A percentile compares a stretch with the other conserved stretches of the same genome.
Conservation (phyloP, 2,329 filamentous ascomycete genomes). For the Fusarium transvaalense region DNA sequence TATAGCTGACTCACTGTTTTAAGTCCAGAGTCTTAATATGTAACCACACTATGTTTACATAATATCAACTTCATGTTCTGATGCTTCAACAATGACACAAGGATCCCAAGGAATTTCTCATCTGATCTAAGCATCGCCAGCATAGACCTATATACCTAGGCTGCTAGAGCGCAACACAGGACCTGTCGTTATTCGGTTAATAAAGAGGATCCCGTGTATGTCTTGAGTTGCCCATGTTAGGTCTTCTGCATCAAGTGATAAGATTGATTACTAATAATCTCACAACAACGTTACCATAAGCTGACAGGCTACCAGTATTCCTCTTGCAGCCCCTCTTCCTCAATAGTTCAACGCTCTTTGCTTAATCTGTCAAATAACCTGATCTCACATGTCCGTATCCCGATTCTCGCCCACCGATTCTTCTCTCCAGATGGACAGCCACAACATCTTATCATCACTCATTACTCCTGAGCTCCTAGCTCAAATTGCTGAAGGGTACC, state of each 20-base stretch:
- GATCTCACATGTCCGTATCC: no score
- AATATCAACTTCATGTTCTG: no score
- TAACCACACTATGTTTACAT: no score
- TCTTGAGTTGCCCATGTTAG: neutral
- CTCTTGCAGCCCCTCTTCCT: neutral
- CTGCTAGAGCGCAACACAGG: no score
- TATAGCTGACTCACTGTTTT: no score
- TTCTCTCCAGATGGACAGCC: neutral
- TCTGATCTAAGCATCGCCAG: neutral
- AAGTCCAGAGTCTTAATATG: no score
- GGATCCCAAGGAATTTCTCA: neutral
- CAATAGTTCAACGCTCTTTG: neutral
- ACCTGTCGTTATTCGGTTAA: no score
- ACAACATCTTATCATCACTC: rapidly evolving
- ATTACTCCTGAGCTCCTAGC: neutral
- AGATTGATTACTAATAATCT: neutral
- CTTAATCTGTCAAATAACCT: neutral
- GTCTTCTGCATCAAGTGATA: neutral
- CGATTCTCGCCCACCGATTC: neutral
- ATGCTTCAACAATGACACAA: no score
- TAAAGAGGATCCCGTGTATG: no score
- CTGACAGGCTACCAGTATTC: neutral
- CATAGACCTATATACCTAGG: no score
- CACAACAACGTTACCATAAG: neutral
- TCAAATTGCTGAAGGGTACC: neutral